Evolutionary conservation across 192 early-diverging fungal genomes (phyloP).

Genomic region (Entomortierella chlamydospora): DNA sequence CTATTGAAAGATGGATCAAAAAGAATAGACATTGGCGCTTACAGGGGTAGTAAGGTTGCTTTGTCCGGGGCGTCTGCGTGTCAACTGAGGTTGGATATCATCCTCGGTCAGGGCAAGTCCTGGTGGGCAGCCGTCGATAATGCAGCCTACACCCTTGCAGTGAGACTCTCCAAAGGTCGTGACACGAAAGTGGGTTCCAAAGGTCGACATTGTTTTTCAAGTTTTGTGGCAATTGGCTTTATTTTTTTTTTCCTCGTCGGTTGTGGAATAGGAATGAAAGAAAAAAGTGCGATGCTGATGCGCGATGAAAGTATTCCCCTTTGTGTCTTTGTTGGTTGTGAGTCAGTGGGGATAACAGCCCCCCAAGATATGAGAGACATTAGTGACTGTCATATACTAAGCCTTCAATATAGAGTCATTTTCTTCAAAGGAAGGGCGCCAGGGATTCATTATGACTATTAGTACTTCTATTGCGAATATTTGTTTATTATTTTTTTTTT

Average conservation of each 20-base stretch:
- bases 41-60: slow-evolving; percentile 96
- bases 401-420: too few relatives aligned
- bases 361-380: too few relatives aligned
- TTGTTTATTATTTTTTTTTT: neutral
- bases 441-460: too few relatives aligned
- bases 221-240: neutral
- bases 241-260: neutral
- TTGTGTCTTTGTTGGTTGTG: neutral
- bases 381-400: too few relatives aligned
- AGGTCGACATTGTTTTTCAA: slow-evolving; percentile 82
- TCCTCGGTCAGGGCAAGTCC: slow-evolving; percentile 90
- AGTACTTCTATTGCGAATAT: neutral
- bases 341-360: too few relatives aligned
- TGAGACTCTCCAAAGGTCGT: slow-evolving; percentile 99
- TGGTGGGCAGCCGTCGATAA: slow-evolving; percentile 96
- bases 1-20: too few relatives aligned
- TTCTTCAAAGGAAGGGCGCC: too few relatives aligned
- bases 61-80: slow-evolving; percentile 94
- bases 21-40: too few relatives aligned
- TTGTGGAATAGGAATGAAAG: neutral
- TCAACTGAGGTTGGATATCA: slow-evolving; percentile 94
- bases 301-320: too few relatives aligned
- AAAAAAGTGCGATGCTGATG: slow-evolving; percentile 3
- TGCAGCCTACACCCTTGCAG: slow-evolving; percentile 97
- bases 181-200: slow-evolving; percentile 87